Evolutionary conservation across 805 yeast genomes (phyloP).

Genomic region (Ogataea nitratoaversa): DNA sequence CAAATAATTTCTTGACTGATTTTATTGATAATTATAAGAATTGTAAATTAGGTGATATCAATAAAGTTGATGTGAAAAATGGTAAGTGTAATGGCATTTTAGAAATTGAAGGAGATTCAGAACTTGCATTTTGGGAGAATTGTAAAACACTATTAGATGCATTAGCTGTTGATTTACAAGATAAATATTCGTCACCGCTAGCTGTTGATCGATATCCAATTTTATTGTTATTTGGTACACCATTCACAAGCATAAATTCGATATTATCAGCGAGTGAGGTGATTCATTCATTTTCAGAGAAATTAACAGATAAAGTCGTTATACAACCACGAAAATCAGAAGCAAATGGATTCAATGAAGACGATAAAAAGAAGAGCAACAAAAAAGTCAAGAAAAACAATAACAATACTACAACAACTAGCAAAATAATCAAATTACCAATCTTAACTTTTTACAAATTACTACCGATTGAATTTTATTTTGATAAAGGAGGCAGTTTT

Average conservation of each 20-base stretch:
- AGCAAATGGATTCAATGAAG: no score
- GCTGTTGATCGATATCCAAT: constrained; percentile 42
- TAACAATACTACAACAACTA: neutral
- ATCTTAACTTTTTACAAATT: constrained; percentile 32
- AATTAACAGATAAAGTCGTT: constrained; percentile 20
- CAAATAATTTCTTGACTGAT: constrained; percentile 35
- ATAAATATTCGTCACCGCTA: no score
- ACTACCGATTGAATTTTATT: constrained; percentile 37
- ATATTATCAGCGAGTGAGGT: constrained; percentile 42
- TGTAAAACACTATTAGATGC: constrained; percentile 6
- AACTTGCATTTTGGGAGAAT: constrained; percentile 29
- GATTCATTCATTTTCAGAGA: constrained; percentile 43
- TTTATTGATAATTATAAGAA: constrained; percentile 42
- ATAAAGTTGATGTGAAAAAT: constrained; percentile 4
- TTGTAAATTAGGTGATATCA: constrained; percentile 43
- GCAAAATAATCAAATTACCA: constrained; percentile 8
- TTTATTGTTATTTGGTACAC: constrained; percentile 47
- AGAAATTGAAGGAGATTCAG: constrained; percentile 17
- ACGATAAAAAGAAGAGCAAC: constrained; percentile 24
- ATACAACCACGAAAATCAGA: constrained; percentile 10
- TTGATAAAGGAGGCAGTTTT: constrained; percentile 31
- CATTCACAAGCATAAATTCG: constrained; percentile 39
- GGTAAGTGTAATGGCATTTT: constrained; percentile 14
- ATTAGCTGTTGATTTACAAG: constrained; percentile 12
- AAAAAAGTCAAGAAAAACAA: constrained; percentile 21